Evolutionary conservation across 2,329 filamentous ascomycete genomes (phyloP).

Genomic region (Septoria linicola): DNA sequence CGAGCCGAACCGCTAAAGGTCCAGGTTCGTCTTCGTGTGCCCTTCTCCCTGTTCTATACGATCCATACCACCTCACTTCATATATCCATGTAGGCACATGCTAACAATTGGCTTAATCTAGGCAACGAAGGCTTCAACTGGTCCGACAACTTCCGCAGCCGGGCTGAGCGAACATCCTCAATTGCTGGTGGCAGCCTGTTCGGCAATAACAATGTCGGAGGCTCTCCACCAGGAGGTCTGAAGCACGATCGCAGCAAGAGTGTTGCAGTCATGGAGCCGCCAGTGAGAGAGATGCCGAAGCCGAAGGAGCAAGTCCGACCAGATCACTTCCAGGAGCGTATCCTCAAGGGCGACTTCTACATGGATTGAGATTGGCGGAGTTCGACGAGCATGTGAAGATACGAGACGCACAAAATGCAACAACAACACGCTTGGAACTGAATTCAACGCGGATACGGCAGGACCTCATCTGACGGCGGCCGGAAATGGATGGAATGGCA

Average conservation of each 20-base stretch:
- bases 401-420: background rate
- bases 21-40: constrained; percentile 55
- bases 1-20: constrained; percentile 55
- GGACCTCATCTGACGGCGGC: background rate
- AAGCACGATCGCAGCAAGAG: constrained; percentile 69
- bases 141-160: constrained; percentile 90
- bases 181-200: constrained; percentile 58
- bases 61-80: constrained; percentile 21
- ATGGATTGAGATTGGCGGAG: constrained; percentile 62
- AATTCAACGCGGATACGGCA: background rate
- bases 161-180: constrained; percentile 69
- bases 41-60: constrained; percentile 12
- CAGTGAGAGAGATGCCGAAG: constrained; percentile 48
- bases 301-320: constrained; percentile 62
- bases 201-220: constrained; percentile 32
- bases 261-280: constrained; percentile 61
- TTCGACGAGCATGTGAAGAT: constrained; percentile 41
- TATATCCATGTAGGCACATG: background rate
- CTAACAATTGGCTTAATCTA: constrained; percentile 52
- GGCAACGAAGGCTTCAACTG: constrained; percentile 89
- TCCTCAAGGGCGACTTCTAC: constrained; percentile 95
- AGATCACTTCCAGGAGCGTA: constrained; percentile 93
- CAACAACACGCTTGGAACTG: background rate
- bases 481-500: too few species aligned
- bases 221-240: constrained; percentile 13